Percentiles rank a stretch among this genome's conserved stretches.
phyloP scores from a whole-genome alignment of 352 stramenopile species.

The Blastocystis sp. region DNA sequence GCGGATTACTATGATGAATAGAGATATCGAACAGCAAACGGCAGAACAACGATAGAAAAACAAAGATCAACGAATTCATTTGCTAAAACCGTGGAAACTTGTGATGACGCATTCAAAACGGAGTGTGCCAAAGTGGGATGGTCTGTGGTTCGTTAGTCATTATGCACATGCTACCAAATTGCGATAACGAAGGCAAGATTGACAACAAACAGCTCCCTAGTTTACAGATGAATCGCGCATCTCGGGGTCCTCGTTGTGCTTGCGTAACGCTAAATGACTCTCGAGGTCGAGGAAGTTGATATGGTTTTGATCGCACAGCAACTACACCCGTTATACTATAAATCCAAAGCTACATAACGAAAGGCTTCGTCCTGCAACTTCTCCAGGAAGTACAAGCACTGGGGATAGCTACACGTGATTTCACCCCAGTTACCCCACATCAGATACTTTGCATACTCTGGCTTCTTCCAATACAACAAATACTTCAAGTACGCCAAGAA shows the following conservation, averaged over 20 bases:
- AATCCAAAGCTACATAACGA: slow-evolving; percentile 76
- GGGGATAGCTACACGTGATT: slow-evolving; percentile 80
- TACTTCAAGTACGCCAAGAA: slow-evolving; percentile 89
- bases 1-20: too few species aligned
- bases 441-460: slow-evolving; percentile 88
- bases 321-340: background rate
- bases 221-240: background rate
- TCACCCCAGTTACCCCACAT: slow-evolving; percentile 77
- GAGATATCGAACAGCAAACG: too few species aligned
- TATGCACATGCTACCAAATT: too few species aligned
- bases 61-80: too few species aligned
- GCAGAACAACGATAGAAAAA: too few species aligned
- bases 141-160: too few species aligned
- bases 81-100: too few species aligned
- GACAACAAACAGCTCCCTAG: background rate
- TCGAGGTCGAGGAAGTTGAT: slow-evolving; percentile 20
- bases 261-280: slow-evolving; percentile 32
- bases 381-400: slow-evolving; percentile 86
- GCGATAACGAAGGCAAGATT: too few species aligned
- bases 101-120: too few species aligned
- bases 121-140: too few species aligned
- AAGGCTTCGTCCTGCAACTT: slow-evolving; percentile 86
- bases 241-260: slow-evolving; percentile 1
- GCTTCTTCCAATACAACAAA: slow-evolving; percentile 89
- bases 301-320: slow-evolving; percentile 49